Evolutionary conservation across 2,329 filamentous ascomycete species (phyloP).

Genomic region (Volutella citrinella): DNA sequence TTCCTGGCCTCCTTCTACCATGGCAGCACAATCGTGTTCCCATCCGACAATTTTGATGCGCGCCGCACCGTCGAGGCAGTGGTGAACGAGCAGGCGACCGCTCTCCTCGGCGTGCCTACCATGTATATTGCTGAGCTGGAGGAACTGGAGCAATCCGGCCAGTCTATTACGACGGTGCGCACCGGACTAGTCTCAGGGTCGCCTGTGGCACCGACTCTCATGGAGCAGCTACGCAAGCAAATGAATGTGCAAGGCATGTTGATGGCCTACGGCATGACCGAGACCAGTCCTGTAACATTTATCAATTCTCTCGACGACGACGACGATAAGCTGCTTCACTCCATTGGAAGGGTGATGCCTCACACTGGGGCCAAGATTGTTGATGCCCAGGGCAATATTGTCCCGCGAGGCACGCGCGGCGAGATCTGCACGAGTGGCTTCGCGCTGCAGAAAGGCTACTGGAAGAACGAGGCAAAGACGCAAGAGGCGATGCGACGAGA

Average conservation of each 20-base stretch:
- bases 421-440: constrained; percentile 67
- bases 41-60: constrained; percentile 63
- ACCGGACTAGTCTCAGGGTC: constrained; percentile 67
- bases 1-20: constrained; percentile 69
- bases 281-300: constrained; percentile 55
- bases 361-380: constrained; percentile 63
- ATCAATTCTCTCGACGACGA: constrained; percentile 68
- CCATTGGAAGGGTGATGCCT: constrained; percentile 60
- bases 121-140: constrained; percentile 66
- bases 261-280: constrained; percentile 62
- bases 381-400: constrained; percentile 47
- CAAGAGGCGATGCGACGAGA: constrained; percentile 24
- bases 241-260: constrained; percentile 31
- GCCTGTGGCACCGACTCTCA: constrained; percentile 60
- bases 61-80: constrained; percentile 56
- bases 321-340: constrained; percentile 59
- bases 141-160: constrained; percentile 30
- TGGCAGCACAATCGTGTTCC: constrained; percentile 60
- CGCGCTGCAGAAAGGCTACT: constrained; percentile 58
- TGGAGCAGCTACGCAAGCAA: constrained; percentile 40
- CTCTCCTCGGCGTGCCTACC: constrained; percentile 54
- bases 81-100: constrained; percentile 49
- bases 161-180: constrained; percentile 28
- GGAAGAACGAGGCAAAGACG: constrained; percentile 45
- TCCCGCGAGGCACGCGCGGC: constrained; percentile 54